Evolutionary conservation across 768 basidiomycete genomes (phyloP).

Genomic region (Psilocybe cubensis): DNA sequence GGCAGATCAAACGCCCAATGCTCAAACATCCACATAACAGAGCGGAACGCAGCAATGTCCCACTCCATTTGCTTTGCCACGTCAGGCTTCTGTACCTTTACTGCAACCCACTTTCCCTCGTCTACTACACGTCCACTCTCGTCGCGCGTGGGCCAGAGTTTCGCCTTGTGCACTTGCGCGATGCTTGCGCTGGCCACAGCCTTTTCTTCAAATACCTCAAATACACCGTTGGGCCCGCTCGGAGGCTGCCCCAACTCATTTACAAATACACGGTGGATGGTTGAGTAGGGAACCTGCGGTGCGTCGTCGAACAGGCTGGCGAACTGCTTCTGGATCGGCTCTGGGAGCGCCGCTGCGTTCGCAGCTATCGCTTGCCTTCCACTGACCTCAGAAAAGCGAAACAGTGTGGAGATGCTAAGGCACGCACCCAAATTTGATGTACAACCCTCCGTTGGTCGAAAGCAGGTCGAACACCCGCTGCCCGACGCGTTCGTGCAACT

Average conservation of each 20-base stretch:
- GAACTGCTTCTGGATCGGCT: constrained; percentile 83
- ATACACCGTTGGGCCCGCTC: constrained; percentile 70
- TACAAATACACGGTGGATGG: constrained; percentile 67
- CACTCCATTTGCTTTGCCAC: constrained; percentile 87
- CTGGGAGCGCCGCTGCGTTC: constrained; percentile 84
- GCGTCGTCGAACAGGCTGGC: constrained; percentile 87
- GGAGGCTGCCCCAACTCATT: constrained; percentile 72
- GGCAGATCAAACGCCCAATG: constrained; percentile 86
- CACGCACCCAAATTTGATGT: constrained; percentile 74
- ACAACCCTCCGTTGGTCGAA: constrained; percentile 81
- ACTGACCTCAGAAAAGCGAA: background rate
- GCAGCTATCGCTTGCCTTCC: constrained; percentile 80
- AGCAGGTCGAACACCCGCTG: constrained; percentile 77
- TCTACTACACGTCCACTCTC: constrained; percentile 32
- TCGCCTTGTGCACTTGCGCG: constrained; percentile 89
- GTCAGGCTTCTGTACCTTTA: constrained; percentile 92
- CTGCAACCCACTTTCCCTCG: constrained; percentile 77
- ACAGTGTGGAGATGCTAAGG: background rate
- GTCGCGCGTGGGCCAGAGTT: constrained; percentile 44
- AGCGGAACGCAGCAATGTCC: constrained; percentile 73
- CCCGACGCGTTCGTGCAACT: constrained; percentile 84
- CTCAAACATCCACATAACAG: constrained; percentile 81
- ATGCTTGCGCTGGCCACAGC: constrained; percentile 90
- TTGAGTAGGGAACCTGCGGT: constrained; percentile 78
- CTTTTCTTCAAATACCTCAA: constrained; percentile 74